Evolutionary conservation across 257 asterid species (phyloP), one percentile per base, ranked within the genome.

Genomic region (Osmanthus fragrans): DNA sequence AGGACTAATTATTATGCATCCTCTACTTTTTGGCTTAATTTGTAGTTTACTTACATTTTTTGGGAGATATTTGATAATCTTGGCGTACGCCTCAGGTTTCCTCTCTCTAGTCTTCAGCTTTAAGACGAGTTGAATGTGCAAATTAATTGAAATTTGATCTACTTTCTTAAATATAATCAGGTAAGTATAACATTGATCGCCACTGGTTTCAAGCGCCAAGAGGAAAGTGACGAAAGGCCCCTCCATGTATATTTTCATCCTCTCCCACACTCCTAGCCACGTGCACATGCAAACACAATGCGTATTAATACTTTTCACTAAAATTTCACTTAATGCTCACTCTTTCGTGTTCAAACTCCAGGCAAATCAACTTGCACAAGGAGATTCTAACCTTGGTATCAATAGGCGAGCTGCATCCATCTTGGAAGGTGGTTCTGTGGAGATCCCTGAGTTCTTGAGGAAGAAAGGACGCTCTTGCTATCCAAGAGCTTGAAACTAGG

Each of bases 181-280:
- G 93, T 94, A 54, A 91, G 97, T 87, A 92, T 94, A 80, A 94
- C 97, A 12, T 70, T 94, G 80, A 94, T 94, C 27, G 97, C 98
- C 77, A 94, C 98, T 58, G 97, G 98, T 69, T 92, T 94, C 74
- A 92, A 94, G 86, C 92, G 97, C 37, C 98, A 89, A 88, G 94
- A 94, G 85, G 97, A 93, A 90, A 89, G 91, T 63, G 96, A 94
- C 2, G 88, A 86, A 70, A 87, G 90, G 78, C 78, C 90, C 16
- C 80, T 82, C 80, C 97, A 90, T 97, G 97, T 92, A 88, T 72
- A 77, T 54, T 68, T 70, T 64, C 23, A 27, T 78, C 13, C 39
- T 65, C 77, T 63, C 58, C 13, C n/a, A n/a, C 29, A 29, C 29
- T 67, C 71, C 40, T 3, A 7, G 37, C 51, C 36, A 4, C 47